Evolutionary conservation across 305 asterid species (phyloP), one percentile per base, ranked within the genome.

Genomic region (Ruellia speciosa): DNA sequence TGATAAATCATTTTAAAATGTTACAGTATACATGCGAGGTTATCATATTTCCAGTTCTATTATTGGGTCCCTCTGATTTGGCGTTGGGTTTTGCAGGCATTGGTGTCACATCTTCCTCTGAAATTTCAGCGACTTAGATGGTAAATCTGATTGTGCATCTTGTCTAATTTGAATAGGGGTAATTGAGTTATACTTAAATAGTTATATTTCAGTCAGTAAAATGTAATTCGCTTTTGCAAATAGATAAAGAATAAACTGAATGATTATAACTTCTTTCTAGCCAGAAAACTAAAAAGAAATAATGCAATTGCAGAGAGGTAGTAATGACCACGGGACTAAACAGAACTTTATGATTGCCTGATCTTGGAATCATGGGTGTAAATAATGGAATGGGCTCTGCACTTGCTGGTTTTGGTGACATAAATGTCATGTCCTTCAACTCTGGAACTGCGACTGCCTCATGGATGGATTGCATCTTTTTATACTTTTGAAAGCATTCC

Each of bases 91-190:
- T 59, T 74, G 79, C 96, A 90, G 98, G 95, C 70, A 9, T 70
- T 87, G 60, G 57, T 90, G 67, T 75, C 85, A n/a, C 92, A 85
- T 66, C 86, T 83, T 66, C 95, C 95, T 20, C 72, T 41, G 66
- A 90, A 90, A 72, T 90, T 68, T 72, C 89, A 85, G 81, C 77
- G 77, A 69, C 86, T 90, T 35, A 83, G 95, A 85, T 71, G 95
- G 98, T 90, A 85, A 53, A 60, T 63, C 50, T 56, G 20, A 56
- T 57, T 59, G 66, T 35, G 19, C 52, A 59, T 60, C 14, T 54
- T 48, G 52, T 54, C 14, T 53, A n/a, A 34, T 59, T 28, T 54
- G 59, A 47, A 17, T 62, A 17, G 28, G 13, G 39, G 52, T 51
- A 12, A 14, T 14, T 59, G 50, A 52, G 58, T n/a, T 56, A 53